Conservation (phyloP, 805 yeast genomes). For the Ogataea corticis region DNA sequence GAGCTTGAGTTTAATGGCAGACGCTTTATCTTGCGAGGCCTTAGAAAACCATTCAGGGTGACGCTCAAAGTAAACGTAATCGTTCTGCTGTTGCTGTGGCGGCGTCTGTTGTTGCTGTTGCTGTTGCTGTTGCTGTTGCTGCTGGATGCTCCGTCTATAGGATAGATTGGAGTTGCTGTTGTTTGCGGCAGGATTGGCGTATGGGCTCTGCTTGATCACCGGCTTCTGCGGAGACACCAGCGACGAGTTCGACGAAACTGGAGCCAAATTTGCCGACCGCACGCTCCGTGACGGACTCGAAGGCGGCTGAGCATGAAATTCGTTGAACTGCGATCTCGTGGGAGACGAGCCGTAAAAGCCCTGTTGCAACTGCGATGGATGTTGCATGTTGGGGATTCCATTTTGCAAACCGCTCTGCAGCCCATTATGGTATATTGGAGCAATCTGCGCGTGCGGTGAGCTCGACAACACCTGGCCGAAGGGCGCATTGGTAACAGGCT, state of each 20-base stretch:
- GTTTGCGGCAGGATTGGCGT: constrained; percentile 25
- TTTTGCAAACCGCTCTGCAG: constrained; percentile 20
- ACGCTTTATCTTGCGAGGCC: constrained; percentile 76
- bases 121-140: constrained; percentile 17
- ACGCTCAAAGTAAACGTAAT: constrained; percentile 73
- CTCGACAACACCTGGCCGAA: constrained; percentile 6
- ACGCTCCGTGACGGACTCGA: constrained; percentile 37
- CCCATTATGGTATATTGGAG: constrained; percentile 18
- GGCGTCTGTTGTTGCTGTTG: constrained; percentile 12
- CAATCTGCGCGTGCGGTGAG: constrained; percentile 18
- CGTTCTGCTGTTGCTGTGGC: constrained; percentile 26
- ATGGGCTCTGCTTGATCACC: constrained; percentile 19
- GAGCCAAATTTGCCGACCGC: constrained; percentile 31
- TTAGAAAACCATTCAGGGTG: constrained; percentile 80
- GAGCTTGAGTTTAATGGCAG: constrained; percentile 76
- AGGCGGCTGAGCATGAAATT: constrained; percentile 32
- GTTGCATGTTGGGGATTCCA: constrained; percentile 28
- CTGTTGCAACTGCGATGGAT: constrained; percentile 22
- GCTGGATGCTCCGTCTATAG: constrained; percentile 17
- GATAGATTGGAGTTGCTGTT: constrained; percentile 32
- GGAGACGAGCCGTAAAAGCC: constrained; percentile 28
- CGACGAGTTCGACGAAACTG: constrained; percentile 33
- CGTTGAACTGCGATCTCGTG: constrained; percentile 23
- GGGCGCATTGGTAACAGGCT: constrained; percentile 5
- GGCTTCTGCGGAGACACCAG: constrained; percentile 29